Base-by-base conservation (phyloP, 345 rosid species). In the Euclidium syriacum region DNA sequence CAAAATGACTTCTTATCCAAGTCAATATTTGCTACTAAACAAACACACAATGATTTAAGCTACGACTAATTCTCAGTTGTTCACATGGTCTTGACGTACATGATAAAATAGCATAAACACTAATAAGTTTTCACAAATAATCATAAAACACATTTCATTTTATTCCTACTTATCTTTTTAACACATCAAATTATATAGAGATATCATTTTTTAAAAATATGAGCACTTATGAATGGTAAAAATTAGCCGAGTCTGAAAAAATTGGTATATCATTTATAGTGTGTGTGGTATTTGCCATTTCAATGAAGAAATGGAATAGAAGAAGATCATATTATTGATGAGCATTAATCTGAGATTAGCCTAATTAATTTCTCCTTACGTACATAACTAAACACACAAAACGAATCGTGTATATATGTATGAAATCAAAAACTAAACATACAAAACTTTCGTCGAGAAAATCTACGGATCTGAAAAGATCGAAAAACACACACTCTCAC, bases 1-100 rank as follows among this genome's bases (percentile, higher is more conserved):
- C 5, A 9, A 29, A 29, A 29, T 58, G 29, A 50, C 66, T 58
- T 68, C 38, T 40, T n/a, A 9, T n/a, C 33, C 65, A 65, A 55
- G 70, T 55, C 33, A 53, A 2, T 10, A 10, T 11, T 18, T 23
- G 7, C 26, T 58, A 19, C 10, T 40, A 9, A 57, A 6, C 38
- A 40, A 27, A 64, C 5, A 64, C 5, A 39, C 58, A 48, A 17
- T 3, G 12, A 35, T 26, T 10, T 11, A n/a, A n/a, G n/a, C 6
- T 40, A 60, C 15, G 54, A 59, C 5, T 30, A 46, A 10, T 41
- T 26, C 4, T 55, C n/a, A n/a, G n/a, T n/a, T n/a, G n/a, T n/a
- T n/a, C n/a, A n/a, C n/a, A n/a, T n/a, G n/a, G n/a, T n/a, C n/a
- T n/a, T n/a, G n/a, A n/a, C n/a, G n/a, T n/a, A n/a, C n/a, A n/a